Evolutionary conservation across 2,329 filamentous ascomycete species (phyloP).

Genomic region (Thermoascus crustaceus): DNA sequence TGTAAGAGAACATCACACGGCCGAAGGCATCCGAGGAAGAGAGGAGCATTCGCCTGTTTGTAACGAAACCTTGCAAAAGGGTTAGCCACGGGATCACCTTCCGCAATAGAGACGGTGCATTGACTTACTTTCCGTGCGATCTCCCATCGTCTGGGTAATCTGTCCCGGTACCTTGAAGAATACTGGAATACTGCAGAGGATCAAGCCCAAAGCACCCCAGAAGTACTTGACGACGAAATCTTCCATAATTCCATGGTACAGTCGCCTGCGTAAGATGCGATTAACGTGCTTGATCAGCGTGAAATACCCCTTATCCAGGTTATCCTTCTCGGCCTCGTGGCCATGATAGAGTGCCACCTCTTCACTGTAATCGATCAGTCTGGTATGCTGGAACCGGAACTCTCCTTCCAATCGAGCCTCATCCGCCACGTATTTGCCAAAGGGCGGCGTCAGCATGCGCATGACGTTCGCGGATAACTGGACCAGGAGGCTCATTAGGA

Average conservation of each 20-base stretch:
- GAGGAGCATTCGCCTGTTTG: constrained; percentile 83
- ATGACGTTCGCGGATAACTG: constrained; percentile 89
- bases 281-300: constrained; percentile 99
- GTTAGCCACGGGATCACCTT: constrained; percentile 5
- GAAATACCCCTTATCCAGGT: constrained; percentile 95
- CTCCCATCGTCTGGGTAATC: constrained; percentile 42
- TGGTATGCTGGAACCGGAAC: constrained; percentile 89
- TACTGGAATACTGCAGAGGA: constrained; percentile 89
- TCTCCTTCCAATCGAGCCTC: constrained; percentile 92
- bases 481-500: constrained; percentile 90
- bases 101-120: neutral
- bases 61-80: constrained; percentile 62
- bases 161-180: constrained; percentile 86
- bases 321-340: constrained; percentile 91
- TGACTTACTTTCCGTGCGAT: constrained; percentile 50
- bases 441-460: constrained; percentile 88
- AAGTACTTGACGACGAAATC: constrained; percentile 99
- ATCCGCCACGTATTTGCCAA: constrained; percentile 95
- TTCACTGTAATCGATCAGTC: constrained; percentile 91
- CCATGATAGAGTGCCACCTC: constrained; percentile 89
- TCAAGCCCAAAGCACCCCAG: constrained; percentile 86
- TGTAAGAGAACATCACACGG: constrained; percentile 94
- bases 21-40: constrained; percentile 94
- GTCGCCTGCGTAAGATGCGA: constrained; percentile 76
- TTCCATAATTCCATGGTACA: constrained; percentile 99